Evolutionary conservation across 2,329 filamentous ascomycete species (phyloP).

Genomic region (Talaromyces rugulosus): DNA sequence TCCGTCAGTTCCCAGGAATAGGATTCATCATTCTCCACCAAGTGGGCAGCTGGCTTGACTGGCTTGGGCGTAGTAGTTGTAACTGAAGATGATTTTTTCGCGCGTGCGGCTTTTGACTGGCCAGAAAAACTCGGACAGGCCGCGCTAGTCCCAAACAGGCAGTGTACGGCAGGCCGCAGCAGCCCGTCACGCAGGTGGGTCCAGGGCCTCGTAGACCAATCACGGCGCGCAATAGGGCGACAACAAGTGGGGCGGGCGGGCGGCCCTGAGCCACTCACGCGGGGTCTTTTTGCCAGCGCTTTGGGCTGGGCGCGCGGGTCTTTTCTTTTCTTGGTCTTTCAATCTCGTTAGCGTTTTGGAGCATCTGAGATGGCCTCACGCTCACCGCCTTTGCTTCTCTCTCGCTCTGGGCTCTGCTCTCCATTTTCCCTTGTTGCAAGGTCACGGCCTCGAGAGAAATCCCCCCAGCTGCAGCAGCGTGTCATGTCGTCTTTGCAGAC

Average conservation of each 20-base stretch:
- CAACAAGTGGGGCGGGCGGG: not conserved
- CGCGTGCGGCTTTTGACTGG: not conserved
- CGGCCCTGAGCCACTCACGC: not conserved
- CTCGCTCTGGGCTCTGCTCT: slow-evolving; percentile 9
- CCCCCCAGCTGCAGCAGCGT: slow-evolving; percentile 25
- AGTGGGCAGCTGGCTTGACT: not conserved
- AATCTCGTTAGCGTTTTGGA: slow-evolving; percentile 5
- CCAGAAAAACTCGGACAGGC: not conserved
- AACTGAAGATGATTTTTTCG: not conserved
- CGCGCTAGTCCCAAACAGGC: not conserved
- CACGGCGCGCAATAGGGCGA: not conserved
- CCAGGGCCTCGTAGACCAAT: not conserved
- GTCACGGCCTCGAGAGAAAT: slow-evolving; percentile 10
- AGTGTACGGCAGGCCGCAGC: not conserved
- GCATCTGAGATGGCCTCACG: slow-evolving; percentile 15
- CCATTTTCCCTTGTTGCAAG: slow-evolving; percentile 16
- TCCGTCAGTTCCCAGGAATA: not conserved
- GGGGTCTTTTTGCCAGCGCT: not conserved
- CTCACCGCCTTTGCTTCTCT: slow-evolving; percentile 21
- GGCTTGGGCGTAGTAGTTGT: not conserved
- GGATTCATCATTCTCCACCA: not conserved
- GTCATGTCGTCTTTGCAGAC: slow-evolving; percentile 45
- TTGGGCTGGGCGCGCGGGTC: not conserved
- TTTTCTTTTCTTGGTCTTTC: no score
- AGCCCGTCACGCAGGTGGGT: not conserved